Conservation (phyloP, 345 rosid species). For the Angophora floribunda region DNA sequence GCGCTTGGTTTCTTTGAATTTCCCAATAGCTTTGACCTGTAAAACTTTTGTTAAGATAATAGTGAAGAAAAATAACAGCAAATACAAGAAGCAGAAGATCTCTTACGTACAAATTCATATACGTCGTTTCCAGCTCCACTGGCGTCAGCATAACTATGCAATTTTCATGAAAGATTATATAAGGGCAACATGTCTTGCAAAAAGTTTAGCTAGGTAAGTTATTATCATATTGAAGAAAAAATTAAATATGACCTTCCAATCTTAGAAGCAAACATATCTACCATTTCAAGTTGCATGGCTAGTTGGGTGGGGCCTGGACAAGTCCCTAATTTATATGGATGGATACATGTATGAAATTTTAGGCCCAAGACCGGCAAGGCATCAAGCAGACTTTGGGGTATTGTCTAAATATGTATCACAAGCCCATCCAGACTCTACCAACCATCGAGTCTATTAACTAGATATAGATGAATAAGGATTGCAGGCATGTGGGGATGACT, state of each 20-base stretch:
- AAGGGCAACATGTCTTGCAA: background rate
- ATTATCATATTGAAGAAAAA: background rate
- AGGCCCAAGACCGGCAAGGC: background rate
- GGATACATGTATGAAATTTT: background rate
- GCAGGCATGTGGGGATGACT: background rate
- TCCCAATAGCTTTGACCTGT: conserved; percentile 82
- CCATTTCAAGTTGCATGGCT: background rate
- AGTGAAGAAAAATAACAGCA: background rate
- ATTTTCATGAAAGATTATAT: background rate
- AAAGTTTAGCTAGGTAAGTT: background rate
- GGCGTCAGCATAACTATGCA: conserved; percentile 75
- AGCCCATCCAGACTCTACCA: background rate
- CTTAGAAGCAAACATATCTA: background rate
- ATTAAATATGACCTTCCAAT: background rate
- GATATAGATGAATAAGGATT: background rate
- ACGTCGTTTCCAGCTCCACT: conserved; percentile 91
- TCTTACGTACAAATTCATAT: conserved; percentile 77
- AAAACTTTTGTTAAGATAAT: conserved; percentile 2
- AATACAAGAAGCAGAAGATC: background rate
- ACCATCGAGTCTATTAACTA: background rate
- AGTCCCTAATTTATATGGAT: background rate
- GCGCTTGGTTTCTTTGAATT: conserved; percentile 84
- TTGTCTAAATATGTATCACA: background rate
- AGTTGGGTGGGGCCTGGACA: background rate
- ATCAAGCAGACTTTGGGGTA: background rate